Conservation (phyloP, 768 basidiomycete genomes). For the Kwoniella sp. region DNA sequence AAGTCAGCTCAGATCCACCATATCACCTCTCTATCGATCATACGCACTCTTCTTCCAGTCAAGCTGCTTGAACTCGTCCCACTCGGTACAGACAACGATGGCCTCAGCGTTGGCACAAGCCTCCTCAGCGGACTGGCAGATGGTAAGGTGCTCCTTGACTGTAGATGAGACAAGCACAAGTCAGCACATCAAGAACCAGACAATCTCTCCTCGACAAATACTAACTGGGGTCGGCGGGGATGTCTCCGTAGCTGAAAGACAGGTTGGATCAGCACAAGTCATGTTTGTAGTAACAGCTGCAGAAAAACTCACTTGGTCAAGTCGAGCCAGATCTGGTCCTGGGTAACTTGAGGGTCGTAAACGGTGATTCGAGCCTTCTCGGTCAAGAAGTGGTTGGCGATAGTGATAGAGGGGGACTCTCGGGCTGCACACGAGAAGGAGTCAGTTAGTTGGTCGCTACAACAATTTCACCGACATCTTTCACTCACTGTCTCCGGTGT, state of each 20-base stretch:
- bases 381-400: slow-evolving; percentile 87
- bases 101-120: slow-evolving; percentile 89
- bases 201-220: neutral
- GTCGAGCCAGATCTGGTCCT: slow-evolving; percentile 76
- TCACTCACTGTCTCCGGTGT: slow-evolving; percentile 80
- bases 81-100: slow-evolving; percentile 89
- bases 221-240: slow-evolving; percentile 67
- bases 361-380: slow-evolving; percentile 84
- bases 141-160: slow-evolving; percentile 88
- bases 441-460: neutral
- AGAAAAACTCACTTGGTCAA: slow-evolving; percentile 60
- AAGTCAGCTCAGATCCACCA: neutral
- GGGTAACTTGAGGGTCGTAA: slow-evolving; percentile 85
- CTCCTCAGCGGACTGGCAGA: slow-evolving; percentile 74
- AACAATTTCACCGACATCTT: neutral
- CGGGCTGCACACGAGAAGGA: slow-evolving; percentile 60
- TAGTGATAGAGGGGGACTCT: slow-evolving; percentile 91
- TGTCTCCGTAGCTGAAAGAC: slow-evolving; percentile 58
- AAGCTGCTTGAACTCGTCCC: slow-evolving; percentile 93
- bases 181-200: slow-evolving; percentile 15
- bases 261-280: slow-evolving; percentile 48
- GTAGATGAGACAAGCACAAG: slow-evolving; percentile 7
- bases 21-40: neutral
- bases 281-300: slow-evolving; percentile 72
- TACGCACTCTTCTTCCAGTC: slow-evolving; percentile 71